Evolutionary conservation across 1,284 basidiomycete genomes (phyloP), one percentile per base, ranked within the genome.

Genomic region (Xanthoconium separans): DNA sequence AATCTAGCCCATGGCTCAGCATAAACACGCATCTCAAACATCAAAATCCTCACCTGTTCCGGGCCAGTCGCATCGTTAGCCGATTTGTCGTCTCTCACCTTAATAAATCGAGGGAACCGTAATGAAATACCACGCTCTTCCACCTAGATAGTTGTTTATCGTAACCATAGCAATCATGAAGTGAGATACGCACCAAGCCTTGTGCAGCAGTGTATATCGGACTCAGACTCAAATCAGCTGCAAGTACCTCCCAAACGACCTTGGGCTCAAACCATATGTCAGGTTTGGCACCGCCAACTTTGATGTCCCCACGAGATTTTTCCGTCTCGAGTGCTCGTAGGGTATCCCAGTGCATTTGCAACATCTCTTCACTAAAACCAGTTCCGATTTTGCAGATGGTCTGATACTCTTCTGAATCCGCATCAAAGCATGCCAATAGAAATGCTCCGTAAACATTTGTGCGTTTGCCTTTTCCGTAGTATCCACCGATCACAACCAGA

Each of bases 371-470:
- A 50, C 89, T 91, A 75, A 99, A 99, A 0, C 97, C 97, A 0
- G 97, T 99, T 3, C 97, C 97, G 61, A 99, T 97, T 75, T 99
- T 99, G 82, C 97, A 99, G 53, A 97, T 94, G 4, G 94, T 95
- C 68, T 98, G 95, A 70, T 84, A 97, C 68, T 91, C 89, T 70
- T 97, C 94, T 8, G 87, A 80, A 62, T 97, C 94, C 46, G 84
- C 77, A 69, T 98, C 95, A 70, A 94, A 98, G 72, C 94, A 96
- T 4, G 95, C 95, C 34, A 98, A 82, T 20, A 98, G 80, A 80
- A 96, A 97, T 12, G 95, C 95, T 53, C 95, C 95, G 68, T 98
- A 98, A 34, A 95, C 91, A 67, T 92, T 90, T 18, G 97, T 98
- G 44, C 97, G 89, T 73, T 99, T 99, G 56, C 97, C 97, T 73